Evolutionary conservation across 345 rosid genomes (phyloP).

Genomic region (Orychophragmus violaceus): DNA sequence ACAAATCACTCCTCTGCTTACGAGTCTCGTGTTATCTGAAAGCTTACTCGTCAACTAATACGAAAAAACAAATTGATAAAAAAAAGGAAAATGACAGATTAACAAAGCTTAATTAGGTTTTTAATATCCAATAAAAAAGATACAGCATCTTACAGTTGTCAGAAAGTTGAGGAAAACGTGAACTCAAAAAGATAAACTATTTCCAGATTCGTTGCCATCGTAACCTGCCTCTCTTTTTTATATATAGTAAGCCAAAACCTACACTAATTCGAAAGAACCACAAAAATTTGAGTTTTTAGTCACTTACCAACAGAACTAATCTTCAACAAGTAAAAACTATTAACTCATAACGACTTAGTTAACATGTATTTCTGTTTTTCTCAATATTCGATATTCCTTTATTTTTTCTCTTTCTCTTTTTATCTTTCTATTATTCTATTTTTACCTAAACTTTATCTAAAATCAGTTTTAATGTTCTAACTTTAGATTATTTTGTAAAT

Average conservation of each 20-base stretch:
- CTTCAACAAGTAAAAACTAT: no score
- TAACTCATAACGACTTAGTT: no score
- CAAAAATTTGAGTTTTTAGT: no score
- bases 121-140: slow-evolving; percentile 1
- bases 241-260: no score
- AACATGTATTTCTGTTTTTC: no score
- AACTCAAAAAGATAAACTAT: background rate
- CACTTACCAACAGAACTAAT: no score
- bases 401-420: background rate
- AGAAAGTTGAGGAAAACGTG: slow-evolving; percentile 7
- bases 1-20: background rate
- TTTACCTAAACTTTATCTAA: background rate
- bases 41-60: slow-evolving; percentile 23
- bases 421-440: background rate
- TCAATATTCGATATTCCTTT: background rate
- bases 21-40: slow-evolving; percentile 9
- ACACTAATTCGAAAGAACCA: no score
- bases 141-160: slow-evolving; percentile 15
- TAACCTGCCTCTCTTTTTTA: background rate
- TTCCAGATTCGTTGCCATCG: background rate
- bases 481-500: background rate
- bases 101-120: slow-evolving; percentile 7
- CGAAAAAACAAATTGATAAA: background rate
- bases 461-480: background rate
- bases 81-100: slow-evolving; percentile 23